phyloP scores from a whole-genome alignment of 257 asterid species.

The Solanum infundibuliforme region DNA sequence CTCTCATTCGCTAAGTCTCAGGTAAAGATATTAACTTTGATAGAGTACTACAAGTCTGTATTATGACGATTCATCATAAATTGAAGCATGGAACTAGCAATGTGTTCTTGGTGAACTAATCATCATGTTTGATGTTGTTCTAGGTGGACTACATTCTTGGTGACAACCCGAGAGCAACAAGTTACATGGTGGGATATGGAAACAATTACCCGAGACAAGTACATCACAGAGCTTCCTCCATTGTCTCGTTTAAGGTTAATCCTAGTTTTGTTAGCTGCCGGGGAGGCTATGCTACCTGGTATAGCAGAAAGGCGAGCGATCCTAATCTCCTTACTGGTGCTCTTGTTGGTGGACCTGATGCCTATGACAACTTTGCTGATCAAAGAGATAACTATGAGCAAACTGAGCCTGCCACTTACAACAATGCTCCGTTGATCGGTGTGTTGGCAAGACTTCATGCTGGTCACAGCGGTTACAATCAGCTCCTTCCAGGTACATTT shows the following conservation, averaged over 20 bases:
- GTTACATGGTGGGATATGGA: conserved; percentile 98
- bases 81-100: neutral
- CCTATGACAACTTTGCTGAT: conserved; percentile 94
- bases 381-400: conserved; percentile 90
- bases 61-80: neutral
- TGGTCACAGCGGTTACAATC: conserved; percentile 65
- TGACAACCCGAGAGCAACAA: conserved; percentile 95
- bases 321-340: conserved; percentile 92
- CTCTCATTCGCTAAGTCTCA: conserved; percentile 85
- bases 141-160: conserved; percentile 97
- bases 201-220: conserved; percentile 80
- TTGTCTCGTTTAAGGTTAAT: conserved; percentile 68
- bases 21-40: conserved; percentile 19
- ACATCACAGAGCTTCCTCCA: conserved; percentile 93
- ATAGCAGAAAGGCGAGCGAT: conserved; percentile 56
- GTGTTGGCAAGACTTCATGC: conserved; percentile 73
- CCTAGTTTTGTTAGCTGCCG: conserved; percentile 71
- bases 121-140: neutral
- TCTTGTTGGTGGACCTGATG: conserved; percentile 98
- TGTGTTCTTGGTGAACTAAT: neutral
- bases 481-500: conserved; percentile 72
- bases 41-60: neutral
- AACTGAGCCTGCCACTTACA: conserved; percentile 97
- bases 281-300: conserved; percentile 98
- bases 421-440: conserved; percentile 85